These are phyloP conservation scores for Avena eriantha DNA, from an alignment of 176 grass and related monocot genomes.

Conservation along the genomic window DNA sequence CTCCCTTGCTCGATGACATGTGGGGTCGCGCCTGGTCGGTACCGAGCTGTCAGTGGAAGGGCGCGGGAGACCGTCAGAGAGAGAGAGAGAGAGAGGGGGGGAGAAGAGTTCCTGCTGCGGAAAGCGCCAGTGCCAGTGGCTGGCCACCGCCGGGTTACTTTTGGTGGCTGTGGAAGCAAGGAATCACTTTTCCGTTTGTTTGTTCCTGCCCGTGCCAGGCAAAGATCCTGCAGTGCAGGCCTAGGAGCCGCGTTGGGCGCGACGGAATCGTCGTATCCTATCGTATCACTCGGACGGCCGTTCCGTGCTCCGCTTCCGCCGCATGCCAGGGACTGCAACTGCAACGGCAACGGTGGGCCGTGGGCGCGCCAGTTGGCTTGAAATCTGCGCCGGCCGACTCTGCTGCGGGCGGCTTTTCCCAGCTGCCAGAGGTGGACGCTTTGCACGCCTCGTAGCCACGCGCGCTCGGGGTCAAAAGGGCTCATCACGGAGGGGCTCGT, in stretches of 20 bases:
- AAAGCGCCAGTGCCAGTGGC: not conserved
- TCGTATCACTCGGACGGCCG: not conserved
- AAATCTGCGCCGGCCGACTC: not conserved
- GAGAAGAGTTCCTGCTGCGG: not conserved
- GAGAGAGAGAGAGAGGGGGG: not conserved
- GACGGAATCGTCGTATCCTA: not conserved
- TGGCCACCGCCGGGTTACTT: constrained; percentile 30
- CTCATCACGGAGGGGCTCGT: not conserved
- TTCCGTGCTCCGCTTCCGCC: not conserved
- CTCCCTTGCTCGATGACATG: not conserved
- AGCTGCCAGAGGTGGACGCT: constrained; percentile 12
- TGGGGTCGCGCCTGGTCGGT: not conserved
- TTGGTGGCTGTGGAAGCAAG: constrained; percentile 46
- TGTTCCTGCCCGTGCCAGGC: constrained; percentile 16
- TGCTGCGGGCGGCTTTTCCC: not conserved
- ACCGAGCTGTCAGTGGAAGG: constrained; percentile 21
- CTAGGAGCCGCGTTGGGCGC: not conserved
- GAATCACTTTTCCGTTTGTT: constrained; percentile 52
- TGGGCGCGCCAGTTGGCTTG: not conserved
- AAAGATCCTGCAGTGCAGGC: not conserved
- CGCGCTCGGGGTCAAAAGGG: not conserved
- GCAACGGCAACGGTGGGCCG: not conserved
- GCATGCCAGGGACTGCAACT: not conserved
- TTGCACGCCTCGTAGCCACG: constrained; percentile 16
- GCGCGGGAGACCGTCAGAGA: not conserved